Evolutionary conservation across 2,329 filamentous ascomycete genomes (phyloP).

Genomic region (Microdochium paspali): DNA sequence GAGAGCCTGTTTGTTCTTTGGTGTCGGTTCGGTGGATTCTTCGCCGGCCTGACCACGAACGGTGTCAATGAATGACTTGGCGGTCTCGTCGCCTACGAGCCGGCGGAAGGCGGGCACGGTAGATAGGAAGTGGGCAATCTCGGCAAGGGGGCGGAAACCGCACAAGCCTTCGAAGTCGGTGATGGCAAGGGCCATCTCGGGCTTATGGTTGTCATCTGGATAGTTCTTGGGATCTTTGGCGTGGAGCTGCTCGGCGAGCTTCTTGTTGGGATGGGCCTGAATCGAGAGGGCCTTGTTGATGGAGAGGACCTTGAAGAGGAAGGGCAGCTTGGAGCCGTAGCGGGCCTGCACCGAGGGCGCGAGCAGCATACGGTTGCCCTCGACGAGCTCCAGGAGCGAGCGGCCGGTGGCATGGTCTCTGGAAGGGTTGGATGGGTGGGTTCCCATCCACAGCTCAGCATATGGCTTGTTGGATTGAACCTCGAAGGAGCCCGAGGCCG

Average conservation of each 20-base stretch:
- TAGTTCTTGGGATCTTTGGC: conserved; percentile 85
- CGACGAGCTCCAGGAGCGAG: conserved; percentile 75
- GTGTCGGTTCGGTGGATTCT: conserved; percentile 20
- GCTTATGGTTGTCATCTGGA: conserved; percentile 98
- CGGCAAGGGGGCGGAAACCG: conserved; percentile 79
- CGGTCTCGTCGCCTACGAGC: conserved; percentile 57
- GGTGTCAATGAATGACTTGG: conserved; percentile 41
- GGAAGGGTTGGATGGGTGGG: conserved; percentile 90
- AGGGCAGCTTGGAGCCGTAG: conserved; percentile 79
- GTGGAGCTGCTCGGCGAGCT: conserved; percentile 82
- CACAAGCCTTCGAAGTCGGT: conserved; percentile 94
- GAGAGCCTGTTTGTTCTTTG: conserved; percentile 68
- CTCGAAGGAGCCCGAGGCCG: conserved; percentile 61
- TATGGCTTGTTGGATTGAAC: conserved; percentile 87
- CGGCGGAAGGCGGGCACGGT: conserved; percentile 53
- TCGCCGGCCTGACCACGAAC: conserved; percentile 42
- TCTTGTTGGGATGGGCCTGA: conserved; percentile 94
- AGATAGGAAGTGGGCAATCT: conserved; percentile 70
- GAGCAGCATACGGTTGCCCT: conserved; percentile 78
- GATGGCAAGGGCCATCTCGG: conserved; percentile 97
- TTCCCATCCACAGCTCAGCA: conserved; percentile 99
- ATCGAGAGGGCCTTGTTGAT: conserved; percentile 95
- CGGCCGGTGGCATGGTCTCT: conserved; percentile 79
- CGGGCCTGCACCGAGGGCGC: conserved; percentile 61
- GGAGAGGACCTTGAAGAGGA: conserved; percentile 95